Conservation (phyloP, 768 basidiomycete species). For the Leucosporidium scottii region DNA sequence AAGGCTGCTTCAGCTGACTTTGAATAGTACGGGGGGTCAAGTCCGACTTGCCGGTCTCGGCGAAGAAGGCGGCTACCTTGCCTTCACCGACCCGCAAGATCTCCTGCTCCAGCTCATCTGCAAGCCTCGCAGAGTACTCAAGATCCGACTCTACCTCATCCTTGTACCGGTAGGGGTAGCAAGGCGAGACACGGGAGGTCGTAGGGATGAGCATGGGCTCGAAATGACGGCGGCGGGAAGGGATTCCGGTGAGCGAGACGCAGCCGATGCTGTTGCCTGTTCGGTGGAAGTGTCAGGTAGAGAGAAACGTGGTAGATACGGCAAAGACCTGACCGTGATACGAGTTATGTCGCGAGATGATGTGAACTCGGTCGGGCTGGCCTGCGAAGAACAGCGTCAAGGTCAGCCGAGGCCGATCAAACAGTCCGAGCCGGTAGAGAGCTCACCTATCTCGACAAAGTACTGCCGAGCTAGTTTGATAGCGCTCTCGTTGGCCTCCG, state of each 20-base stretch:
- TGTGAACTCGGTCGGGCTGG: constrained; percentile 46
- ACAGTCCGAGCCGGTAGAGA: too few relatives aligned
- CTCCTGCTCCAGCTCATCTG: constrained; percentile 75
- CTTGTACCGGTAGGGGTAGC: constrained; percentile 70
- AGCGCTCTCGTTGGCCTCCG: background rate
- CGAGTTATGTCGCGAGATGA: background rate
- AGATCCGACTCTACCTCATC: constrained; percentile 62
- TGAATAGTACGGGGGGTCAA: background rate
- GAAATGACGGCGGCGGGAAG: background rate
- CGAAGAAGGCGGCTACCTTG: constrained; percentile 51
- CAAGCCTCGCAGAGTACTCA: constrained; percentile 68
- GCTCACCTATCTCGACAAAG: constrained; percentile 52
- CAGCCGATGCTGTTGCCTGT: background rate
- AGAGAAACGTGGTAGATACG: too few relatives aligned
- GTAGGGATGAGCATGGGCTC: background rate
- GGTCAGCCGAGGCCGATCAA: too few relatives aligned
- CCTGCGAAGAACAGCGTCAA: constrained; percentile 25
- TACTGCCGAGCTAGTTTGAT: constrained; percentile 49
- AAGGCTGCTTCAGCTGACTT: background rate
- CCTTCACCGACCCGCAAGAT: constrained; percentile 73
- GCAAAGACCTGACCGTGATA: background rate
- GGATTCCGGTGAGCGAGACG: background rate
- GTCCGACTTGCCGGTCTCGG: constrained; percentile 25
- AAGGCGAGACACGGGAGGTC: background rate
- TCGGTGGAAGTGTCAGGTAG: too few relatives aligned